Conservation (phyloP, 176 grass and related monocot genomes). For the Bonia amplexicaulis region DNA sequence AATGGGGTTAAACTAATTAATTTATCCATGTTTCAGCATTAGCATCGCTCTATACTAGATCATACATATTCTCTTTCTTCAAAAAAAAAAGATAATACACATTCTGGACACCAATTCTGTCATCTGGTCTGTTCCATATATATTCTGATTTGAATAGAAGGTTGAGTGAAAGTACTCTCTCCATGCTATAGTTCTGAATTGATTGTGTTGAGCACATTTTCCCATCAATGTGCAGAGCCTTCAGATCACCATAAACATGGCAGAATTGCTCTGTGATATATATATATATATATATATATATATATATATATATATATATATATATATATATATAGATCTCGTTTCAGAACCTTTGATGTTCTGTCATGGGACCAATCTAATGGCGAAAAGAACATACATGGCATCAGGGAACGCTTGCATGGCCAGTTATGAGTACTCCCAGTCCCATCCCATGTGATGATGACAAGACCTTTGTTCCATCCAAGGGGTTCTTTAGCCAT, state of each 20-base stretch:
- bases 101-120: background rate
- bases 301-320: too few species aligned
- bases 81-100: background rate
- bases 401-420: background rate
- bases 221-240: background rate
- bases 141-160: background rate
- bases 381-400: background rate
- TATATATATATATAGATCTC: background rate
- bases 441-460: conserved; percentile 4
- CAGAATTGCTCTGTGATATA: background rate
- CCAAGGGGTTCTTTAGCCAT: background rate
- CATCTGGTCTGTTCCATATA: background rate
- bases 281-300: too few species aligned
- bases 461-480: background rate
- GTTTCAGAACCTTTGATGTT: background rate
- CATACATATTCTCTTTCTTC: too few species aligned
- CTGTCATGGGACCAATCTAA: background rate
- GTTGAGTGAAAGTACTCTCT: background rate
- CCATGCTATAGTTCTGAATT: background rate
- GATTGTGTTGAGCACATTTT: background rate
- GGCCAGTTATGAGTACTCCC: background rate
- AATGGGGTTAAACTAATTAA: background rate
- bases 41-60: background rate
- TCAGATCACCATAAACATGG: background rate
- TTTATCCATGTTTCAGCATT: background rate